phyloP scores from a whole-genome alignment of 2,329 filamentous ascomycete genomes.

The Cercospora zeina region DNA sequence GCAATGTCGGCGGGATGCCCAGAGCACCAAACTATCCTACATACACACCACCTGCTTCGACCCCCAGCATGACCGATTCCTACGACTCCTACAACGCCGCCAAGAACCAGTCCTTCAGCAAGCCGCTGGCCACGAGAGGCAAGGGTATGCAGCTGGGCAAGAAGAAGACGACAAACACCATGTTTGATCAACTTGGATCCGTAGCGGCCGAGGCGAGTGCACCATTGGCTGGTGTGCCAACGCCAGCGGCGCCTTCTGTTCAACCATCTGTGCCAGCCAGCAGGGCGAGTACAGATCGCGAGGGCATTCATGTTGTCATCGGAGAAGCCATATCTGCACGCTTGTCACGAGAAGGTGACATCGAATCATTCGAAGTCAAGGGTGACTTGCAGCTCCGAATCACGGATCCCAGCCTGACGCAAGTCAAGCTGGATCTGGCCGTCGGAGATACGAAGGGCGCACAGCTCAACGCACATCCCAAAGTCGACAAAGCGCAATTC shows the following conservation, averaged over 20 bases:
- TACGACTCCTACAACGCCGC: constrained; percentile 96
- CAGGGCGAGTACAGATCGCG: constrained; percentile 69
- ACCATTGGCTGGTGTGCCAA: constrained; percentile 62
- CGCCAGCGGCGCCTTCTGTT: constrained; percentile 53
- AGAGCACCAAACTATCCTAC: constrained; percentile 82
- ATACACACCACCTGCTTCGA: constrained; percentile 85
- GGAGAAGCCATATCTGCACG: constrained; percentile 89
- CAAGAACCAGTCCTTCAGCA: constrained; percentile 88
- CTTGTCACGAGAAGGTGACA: constrained; percentile 79
- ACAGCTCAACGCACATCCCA: constrained; percentile 93
- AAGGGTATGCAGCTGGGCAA: constrained; percentile 99
- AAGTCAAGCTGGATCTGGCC: constrained; percentile 80
- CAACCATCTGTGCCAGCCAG: constrained; percentile 55
- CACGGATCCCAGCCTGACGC: constrained; percentile 82
- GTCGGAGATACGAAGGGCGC: constrained; percentile 77
- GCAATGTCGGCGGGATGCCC: constrained; percentile 52
- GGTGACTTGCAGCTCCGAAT: constrained; percentile 92
- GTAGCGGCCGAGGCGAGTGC: constrained; percentile 76
- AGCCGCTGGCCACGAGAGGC: constrained; percentile 73
- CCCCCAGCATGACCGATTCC: constrained; percentile 72
- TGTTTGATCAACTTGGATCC: constrained; percentile 92
- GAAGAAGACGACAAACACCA: constrained; percentile 96
- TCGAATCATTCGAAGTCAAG: constrained; percentile 84
- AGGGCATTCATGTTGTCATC: constrained; percentile 84
- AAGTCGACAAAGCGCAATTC: constrained; percentile 89